phyloP scores from a whole-genome alignment of 768 basidiomycete genomes.

The Paxillus ammoniavirescens region DNA sequence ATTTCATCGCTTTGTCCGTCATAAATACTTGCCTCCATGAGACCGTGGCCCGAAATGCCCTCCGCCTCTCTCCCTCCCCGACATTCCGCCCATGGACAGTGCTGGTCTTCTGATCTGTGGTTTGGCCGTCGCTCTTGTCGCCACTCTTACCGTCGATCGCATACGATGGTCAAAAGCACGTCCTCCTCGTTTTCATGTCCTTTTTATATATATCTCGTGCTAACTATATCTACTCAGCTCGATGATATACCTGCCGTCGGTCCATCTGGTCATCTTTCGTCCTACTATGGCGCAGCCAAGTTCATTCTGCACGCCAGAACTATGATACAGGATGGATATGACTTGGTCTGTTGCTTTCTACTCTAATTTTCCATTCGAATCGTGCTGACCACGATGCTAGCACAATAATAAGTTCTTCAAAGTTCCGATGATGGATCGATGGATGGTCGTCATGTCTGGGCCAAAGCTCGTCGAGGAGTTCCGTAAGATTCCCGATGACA shows the following conservation, averaged over 20 bases:
- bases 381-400: conserved; percentile 21
- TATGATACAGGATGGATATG: conserved; percentile 38
- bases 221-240: conserved; percentile 19
- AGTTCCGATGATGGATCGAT: conserved; percentile 41
- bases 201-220: not conserved
- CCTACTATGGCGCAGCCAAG: conserved; percentile 30
- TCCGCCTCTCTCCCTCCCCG: conserved; percentile 19
- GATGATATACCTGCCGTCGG: conserved; percentile 35
- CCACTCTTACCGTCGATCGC: conserved; percentile 14
- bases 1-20: conserved; percentile 23
- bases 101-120: conserved; percentile 19
- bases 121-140: conserved; percentile 14
- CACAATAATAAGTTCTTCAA: conserved; percentile 40
- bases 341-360: conserved; percentile 21
- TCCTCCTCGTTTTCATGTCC: not conserved
- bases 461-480: conserved; percentile 48
- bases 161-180: conserved; percentile 26
- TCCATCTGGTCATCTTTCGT: conserved; percentile 32
- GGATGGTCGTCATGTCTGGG: conserved; percentile 46
- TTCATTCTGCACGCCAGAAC: conserved; percentile 31
- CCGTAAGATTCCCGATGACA: conserved; percentile 46
- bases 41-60: conserved; percentile 26
- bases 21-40: conserved; percentile 32
- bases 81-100: conserved; percentile 27
- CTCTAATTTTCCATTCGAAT: not conserved